Evolutionary conservation across 768 basidiomycete species (phyloP).

Genomic region (Panus rudis): DNA sequence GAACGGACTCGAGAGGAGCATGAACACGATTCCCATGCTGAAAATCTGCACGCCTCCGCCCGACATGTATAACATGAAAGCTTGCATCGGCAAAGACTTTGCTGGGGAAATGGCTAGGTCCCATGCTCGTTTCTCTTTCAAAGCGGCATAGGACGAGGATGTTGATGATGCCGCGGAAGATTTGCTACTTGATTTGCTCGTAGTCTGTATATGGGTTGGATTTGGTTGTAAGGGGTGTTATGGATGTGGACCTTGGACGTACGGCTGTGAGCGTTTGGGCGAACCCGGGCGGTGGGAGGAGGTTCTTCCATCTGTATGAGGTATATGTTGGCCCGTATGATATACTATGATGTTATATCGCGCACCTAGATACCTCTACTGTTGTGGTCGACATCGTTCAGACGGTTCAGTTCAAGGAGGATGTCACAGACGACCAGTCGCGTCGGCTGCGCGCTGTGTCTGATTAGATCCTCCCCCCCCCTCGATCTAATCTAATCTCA

Average conservation of each 20-base stretch:
- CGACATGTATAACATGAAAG: slow-evolving; percentile 98
- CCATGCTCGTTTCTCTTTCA: slow-evolving; percentile 81
- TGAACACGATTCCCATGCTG: slow-evolving; percentile 93
- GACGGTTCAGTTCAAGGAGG: not conserved
- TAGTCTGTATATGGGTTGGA: slow-evolving; percentile 1
- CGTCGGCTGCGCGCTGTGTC: too few species aligned
- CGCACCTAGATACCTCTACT: not conserved
- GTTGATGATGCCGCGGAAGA: slow-evolving; percentile 26
- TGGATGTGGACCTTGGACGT: slow-evolving; percentile 10
- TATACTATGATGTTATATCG: not conserved
- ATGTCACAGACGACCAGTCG: not conserved
- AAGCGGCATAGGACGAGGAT: slow-evolving; percentile 48
- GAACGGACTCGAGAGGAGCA: slow-evolving; percentile 83
- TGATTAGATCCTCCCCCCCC: too few species aligned
- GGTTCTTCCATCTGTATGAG: slow-evolving; percentile 48
- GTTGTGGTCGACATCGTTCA: not conserved
- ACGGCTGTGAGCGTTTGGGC: slow-evolving; percentile 25
- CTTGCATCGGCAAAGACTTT: slow-evolving; percentile 93
- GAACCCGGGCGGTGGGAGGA: slow-evolving; percentile 67
- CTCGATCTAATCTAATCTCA: slow-evolving; percentile 7
- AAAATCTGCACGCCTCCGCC: slow-evolving; percentile 94
- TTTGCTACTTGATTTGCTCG: slow-evolving; percentile 40
- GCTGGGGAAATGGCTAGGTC: slow-evolving; percentile 79
- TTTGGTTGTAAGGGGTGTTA: not conserved
- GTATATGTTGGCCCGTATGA: not conserved